These are phyloP conservation scores for Aspergillus aculeatus DNA, from an alignment of 2,329 filamentous ascomycete genomes.

Conservation along the genomic window DNA sequence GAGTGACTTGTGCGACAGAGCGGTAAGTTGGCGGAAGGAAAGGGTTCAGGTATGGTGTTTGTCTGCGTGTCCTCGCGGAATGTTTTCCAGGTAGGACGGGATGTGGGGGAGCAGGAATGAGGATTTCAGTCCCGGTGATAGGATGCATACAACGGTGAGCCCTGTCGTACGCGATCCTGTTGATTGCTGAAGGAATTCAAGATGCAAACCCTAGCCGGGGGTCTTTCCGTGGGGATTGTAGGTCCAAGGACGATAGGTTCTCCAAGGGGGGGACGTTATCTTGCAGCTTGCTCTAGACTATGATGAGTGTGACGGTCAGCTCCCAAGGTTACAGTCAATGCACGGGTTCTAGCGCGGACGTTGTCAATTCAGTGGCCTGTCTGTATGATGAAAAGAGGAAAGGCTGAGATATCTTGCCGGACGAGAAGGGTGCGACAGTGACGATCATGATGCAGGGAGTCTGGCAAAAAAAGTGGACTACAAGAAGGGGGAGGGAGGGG, in stretches of 20 bases:
- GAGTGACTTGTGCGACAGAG: conserved; percentile 6
- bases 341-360: neutral
- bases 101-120: conserved; percentile 12
- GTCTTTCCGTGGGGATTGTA: neutral
- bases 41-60: conserved; percentile 10
- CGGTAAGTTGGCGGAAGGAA: conserved; percentile 1
- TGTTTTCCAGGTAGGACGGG: conserved; percentile 10
- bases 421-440: conserved; percentile 13
- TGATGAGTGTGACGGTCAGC: conserved; percentile 11
- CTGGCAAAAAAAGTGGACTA: conserved; percentile 3
- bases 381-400: conserved; percentile 15
- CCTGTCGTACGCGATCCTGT: neutral
- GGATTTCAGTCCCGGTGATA: conserved; percentile 10
- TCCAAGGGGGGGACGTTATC: conserved; percentile 10
- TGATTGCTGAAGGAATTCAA: conserved; percentile 3
- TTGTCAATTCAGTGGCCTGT: conserved; percentile 17
- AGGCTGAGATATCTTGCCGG: neutral
- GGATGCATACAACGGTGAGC: conserved; percentile 8
- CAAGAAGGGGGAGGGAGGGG: conserved; percentile 3
- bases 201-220: conserved; percentile 3
- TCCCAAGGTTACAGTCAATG: conserved; percentile 10
- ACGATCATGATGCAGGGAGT: conserved; percentile 23
- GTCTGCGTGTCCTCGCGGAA: conserved; percentile 11
- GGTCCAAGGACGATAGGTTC: neutral
- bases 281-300: conserved; percentile 11